A percentile compares a stretch with the other conserved stretches of the same genome.
Evolutionary conservation across 2,329 filamentous ascomycete genomes (phyloP).

Genomic region (Aureobasidium sp.): DNA sequence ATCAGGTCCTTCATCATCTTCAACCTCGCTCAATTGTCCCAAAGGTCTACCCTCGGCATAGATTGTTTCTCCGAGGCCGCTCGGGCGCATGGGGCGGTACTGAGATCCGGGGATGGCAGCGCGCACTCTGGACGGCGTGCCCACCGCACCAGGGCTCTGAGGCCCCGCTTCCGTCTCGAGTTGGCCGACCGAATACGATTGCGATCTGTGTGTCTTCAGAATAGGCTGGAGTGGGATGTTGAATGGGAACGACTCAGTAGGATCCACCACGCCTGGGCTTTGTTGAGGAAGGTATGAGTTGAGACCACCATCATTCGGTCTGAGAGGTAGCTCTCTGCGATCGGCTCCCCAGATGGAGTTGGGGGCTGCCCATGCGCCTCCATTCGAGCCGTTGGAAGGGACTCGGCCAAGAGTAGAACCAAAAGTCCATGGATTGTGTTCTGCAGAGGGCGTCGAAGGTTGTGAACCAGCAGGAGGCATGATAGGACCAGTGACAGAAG

Average conservation of each 20-base stretch:
- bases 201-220: constrained; percentile 86
- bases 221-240: constrained; percentile 83
- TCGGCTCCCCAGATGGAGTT: constrained; percentile 8
- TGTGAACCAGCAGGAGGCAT: constrained; percentile 53
- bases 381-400: constrained; percentile 30
- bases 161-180: constrained; percentile 57
- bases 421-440: constrained; percentile 32
- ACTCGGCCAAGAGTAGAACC: constrained; percentile 32
- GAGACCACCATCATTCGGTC: neutral
- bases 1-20: constrained; percentile 56
- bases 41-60: constrained; percentile 36
- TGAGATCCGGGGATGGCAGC: constrained; percentile 18
- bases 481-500: constrained; percentile 63
- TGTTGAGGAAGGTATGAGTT: neutral
- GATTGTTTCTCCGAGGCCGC: constrained; percentile 22
- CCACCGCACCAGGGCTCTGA: constrained; percentile 7
- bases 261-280: neutral
- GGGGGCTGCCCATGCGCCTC: neutral
- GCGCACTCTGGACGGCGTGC: constrained; percentile 22
- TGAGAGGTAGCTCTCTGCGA: neutral
- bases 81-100: constrained; percentile 18
- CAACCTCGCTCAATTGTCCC: constrained; percentile 63
- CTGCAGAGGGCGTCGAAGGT: constrained; percentile 69
- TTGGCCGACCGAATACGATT: constrained; percentile 94
- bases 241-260: constrained; percentile 60